Evolutionary conservation across 345 rosid genomes (phyloP), one percentile per base, ranked within the genome.

Genomic region (Populus pruinosa): DNA sequence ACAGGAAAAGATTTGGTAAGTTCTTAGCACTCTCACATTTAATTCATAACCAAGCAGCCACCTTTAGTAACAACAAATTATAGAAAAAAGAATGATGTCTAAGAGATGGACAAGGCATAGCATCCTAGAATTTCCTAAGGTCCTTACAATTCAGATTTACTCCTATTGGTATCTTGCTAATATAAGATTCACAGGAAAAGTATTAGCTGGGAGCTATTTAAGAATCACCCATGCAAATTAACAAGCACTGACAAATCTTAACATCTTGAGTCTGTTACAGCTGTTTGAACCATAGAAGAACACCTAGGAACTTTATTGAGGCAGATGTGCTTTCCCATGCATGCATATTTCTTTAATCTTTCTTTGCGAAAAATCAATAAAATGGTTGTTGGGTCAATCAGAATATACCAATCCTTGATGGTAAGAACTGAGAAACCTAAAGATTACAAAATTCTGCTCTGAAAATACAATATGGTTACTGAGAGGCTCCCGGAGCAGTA

Each of bases 1-100:
- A 72, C 50, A 72, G 21, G 9, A 74, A 66, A 47, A 75, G 36
- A 62, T 43, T 29, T 71, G 44, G 66, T 53, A 41, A 66, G 44
- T 38, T n/a, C 39, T 53, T 17, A 39, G 61, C 41, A 47, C 68
- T 71, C 67, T 74, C 18, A 47, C 53, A 47, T 47, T 47, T 14
- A 14, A 16, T 13, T 16, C 5, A 16, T 16, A 47, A 63, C 47
- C 47, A 43, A 4, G 47, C 47, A 11, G 4, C 47, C 47, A 43
- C 47, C 47, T 13, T 43, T 2, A 43, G 47, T 43, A 43, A 69
- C 16, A 62, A 41, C 53, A 38, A 39, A 59, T 29, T 23, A 39
- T 23, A 61, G 8, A 11, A 62, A 63, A 73, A 44, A 23, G 49
- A 36, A 38, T 27, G 33, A 8, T 44, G 27, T 29, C 16, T 7